Evolutionary conservation across 208 protist genomes (phyloP), one percentile per base, ranked within the genome.

Genomic region (Endotrypanum monterogeii): DNA sequence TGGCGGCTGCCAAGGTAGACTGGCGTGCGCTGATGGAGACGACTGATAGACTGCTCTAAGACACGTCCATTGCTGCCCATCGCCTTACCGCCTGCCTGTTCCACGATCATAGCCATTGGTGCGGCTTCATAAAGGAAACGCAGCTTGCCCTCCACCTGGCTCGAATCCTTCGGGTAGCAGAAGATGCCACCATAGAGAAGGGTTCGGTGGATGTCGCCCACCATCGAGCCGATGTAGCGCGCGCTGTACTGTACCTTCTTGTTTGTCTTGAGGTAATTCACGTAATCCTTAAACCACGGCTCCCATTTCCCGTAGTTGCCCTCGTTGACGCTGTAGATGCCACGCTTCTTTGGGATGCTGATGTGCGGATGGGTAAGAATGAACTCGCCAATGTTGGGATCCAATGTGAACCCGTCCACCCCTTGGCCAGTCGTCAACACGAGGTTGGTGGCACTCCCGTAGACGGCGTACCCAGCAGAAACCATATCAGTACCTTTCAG

Each of bases 161-260:
- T 92, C 0, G 76, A 79, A 74, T 99, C 98, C 28, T 78, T 92
- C 30, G 98, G 98, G 84, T 99, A 99, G 80, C 97, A 97, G 85
- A 99, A 99, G 71, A 99, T 98, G 73, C 99, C 99, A 28, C 99
- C 99, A 83, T 99, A 99, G 7, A 99, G 85, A 8, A 99, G 79
- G 12, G 98, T 99, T 67, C 99, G 91, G 89, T 99, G 98, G n/a
- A 99, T 91, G 80, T 99, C 99, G 41, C 93, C 97, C n/a, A 98
- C 97, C 97, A 98, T 98, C 44, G 87, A 95, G 52, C 97, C 95
- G 60, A 98, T 96, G 83, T 98, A 98, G 61, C 97, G 84, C 16
- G 84, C 83, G 18, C 87, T 84, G 83, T 95, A 97, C 0, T 63
- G 35, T 62, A 88, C 80, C 41, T 83, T 86, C 60, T 83, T 84